Evolutionary conservation across 2,329 filamentous ascomycete species (phyloP).

Genomic region (Colletotrichum eleusines): DNA sequence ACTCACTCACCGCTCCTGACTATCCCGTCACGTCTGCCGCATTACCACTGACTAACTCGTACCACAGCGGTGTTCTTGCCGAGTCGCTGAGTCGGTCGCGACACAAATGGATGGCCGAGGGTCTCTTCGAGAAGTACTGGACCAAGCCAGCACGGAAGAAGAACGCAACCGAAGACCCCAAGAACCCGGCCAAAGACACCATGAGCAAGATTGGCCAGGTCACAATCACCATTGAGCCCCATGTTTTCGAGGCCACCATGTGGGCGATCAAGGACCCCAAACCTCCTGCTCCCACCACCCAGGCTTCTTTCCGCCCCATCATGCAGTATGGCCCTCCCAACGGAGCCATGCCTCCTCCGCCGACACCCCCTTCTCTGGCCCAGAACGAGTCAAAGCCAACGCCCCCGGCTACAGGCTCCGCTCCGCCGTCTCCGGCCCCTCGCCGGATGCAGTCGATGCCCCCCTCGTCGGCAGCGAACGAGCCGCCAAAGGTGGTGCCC

Average conservation of each 20-base stretch:
- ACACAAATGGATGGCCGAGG: conserved; percentile 77
- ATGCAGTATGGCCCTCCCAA: conserved; percentile 76
- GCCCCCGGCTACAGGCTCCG: conserved; percentile 25
- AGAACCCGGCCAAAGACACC: conserved; percentile 76
- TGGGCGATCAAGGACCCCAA: conserved; percentile 77
- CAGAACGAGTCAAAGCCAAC: conserved; percentile 45
- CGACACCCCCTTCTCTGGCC: conserved; percentile 28
- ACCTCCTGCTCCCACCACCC: conserved; percentile 49
- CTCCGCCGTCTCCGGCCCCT: conserved; percentile 25
- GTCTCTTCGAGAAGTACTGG: conserved; percentile 83
- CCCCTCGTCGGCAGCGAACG: conserved; percentile 18
- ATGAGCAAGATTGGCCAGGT: conserved; percentile 81
- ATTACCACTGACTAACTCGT: conserved; percentile 18
- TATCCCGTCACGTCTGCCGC: background rate
- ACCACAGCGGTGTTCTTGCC: conserved; percentile 75
- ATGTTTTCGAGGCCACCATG: conserved; percentile 82
- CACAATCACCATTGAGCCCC: conserved; percentile 82
- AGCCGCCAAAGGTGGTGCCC: conserved; percentile 9
- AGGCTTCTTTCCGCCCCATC: conserved; percentile 62
- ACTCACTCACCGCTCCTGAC: conserved; percentile 12
- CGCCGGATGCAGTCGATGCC: conserved; percentile 27
- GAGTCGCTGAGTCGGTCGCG: conserved; percentile 81
- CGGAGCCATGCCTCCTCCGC: conserved; percentile 69
- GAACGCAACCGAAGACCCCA: conserved; percentile 72
- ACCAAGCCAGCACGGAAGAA: conserved; percentile 78